Percentiles rank a stretch among this genome's conserved stretches.
Conservation (phyloP, 805 yeast species). For the Huiozyma sinensis region DNA sequence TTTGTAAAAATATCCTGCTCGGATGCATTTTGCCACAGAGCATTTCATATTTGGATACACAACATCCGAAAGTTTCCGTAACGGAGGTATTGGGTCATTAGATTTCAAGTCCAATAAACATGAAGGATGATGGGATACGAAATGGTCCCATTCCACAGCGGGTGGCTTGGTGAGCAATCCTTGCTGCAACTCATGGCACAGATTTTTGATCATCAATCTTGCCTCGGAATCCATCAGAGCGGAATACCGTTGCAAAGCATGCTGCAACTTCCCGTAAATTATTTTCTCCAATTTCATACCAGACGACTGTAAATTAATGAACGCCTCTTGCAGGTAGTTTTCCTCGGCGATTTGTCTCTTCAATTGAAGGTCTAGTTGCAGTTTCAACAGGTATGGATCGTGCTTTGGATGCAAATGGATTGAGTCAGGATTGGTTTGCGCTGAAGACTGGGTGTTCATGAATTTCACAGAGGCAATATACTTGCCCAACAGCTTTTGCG, state of each 20-base stretch:
- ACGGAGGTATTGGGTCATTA: slow-evolving; percentile 30
- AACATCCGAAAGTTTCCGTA: slow-evolving; percentile 40
- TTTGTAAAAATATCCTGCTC: slow-evolving; percentile 50
- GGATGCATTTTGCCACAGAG: slow-evolving; percentile 40
- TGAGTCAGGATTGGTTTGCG: slow-evolving; percentile 8
- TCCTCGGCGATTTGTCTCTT: slow-evolving; percentile 53
- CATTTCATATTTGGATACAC: slow-evolving; percentile 45
- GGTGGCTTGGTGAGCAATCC: slow-evolving; percentile 45
- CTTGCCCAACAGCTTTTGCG: slow-evolving; percentile 45
- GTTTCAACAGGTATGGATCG: slow-evolving; percentile 56
- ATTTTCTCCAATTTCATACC: slow-evolving; percentile 56
- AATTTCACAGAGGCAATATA: slow-evolving; percentile 37
- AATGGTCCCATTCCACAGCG: slow-evolving; percentile 62
- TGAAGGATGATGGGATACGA: slow-evolving; percentile 37
- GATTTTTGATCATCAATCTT: slow-evolving; percentile 42
- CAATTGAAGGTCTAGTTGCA: slow-evolving; percentile 54
- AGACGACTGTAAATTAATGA: slow-evolving; percentile 51
- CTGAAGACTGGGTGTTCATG: slow-evolving; percentile 16
- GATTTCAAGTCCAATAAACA: slow-evolving; percentile 32
- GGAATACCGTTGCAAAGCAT: slow-evolving; percentile 41
- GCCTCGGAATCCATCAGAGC: slow-evolving; percentile 43
- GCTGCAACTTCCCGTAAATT: slow-evolving; percentile 51
- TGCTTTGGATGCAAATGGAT: slow-evolving; percentile 29
- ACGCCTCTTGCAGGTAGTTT: slow-evolving; percentile 55
- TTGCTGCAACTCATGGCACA: slow-evolving; percentile 33